phyloP scores from a whole-genome alignment of 2,329 filamentous ascomycete species.

The Penicillium rolfsii region DNA sequence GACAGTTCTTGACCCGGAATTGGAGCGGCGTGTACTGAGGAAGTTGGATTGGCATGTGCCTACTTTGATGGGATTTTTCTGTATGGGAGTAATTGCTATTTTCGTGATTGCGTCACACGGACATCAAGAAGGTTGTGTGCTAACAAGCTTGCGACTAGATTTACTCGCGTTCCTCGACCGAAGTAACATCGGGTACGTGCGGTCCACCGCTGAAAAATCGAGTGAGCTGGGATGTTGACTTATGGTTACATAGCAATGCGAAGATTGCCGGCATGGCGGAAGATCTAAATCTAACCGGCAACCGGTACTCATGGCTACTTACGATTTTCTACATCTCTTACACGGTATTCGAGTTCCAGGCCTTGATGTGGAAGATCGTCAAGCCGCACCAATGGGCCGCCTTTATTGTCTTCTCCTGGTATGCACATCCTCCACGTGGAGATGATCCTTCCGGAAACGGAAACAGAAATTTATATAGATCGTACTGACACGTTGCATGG shows the following conservation, averaged over 20 bases:
- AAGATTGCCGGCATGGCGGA: slow-evolving; percentile 57
- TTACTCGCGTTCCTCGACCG: slow-evolving; percentile 54
- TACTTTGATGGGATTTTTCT: slow-evolving; percentile 44
- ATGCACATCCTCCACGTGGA: slow-evolving; percentile 23
- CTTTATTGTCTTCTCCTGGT: slow-evolving; percentile 48
- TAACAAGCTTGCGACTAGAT: slow-evolving; percentile 36
- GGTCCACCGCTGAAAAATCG: background rate
- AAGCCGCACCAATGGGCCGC: slow-evolving; percentile 50
- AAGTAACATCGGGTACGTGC: slow-evolving; percentile 54
- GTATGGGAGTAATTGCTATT: slow-evolving; percentile 31
- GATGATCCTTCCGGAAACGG: slow-evolving; percentile 8
- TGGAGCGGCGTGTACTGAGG: slow-evolving; percentile 42
- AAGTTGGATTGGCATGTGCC: slow-evolving; percentile 44
- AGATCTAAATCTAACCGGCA: slow-evolving; percentile 52
- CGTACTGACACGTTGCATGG: slow-evolving; percentile 6
- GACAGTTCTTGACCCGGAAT: slow-evolving; percentile 36
- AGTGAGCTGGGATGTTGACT: background rate
- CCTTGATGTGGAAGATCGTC: slow-evolving; percentile 51
- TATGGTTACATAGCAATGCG: slow-evolving; percentile 50
- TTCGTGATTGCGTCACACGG: background rate
- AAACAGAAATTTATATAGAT: slow-evolving; percentile 19
- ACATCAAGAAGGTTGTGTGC: background rate
- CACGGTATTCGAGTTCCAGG: slow-evolving; percentile 47
- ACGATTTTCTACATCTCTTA: slow-evolving; percentile 60
- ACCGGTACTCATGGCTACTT: slow-evolving; percentile 55